phyloP scores from a whole-genome alignment of 352 stramenopile species.

The Thalassiosira hispida region DNA sequence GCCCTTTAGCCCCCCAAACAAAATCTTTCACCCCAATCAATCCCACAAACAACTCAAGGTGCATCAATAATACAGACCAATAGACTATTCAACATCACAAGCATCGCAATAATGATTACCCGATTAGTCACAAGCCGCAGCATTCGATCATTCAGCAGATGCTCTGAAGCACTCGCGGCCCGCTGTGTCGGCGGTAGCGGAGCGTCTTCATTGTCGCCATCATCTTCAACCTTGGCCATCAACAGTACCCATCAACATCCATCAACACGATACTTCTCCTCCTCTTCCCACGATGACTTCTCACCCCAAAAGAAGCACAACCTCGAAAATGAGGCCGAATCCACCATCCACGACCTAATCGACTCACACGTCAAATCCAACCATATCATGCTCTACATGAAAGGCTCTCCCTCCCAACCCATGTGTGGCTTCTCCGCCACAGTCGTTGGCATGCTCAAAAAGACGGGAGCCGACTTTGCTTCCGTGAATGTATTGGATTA shows the following conservation, averaged over 20 bases:
- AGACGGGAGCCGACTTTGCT: slow-evolving; percentile 91
- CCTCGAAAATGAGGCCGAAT: slow-evolving; percentile 32
- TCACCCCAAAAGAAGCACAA: slow-evolving; percentile 57
- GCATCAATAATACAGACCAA: no score
- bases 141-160: slow-evolving; percentile 11
- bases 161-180: slow-evolving; percentile 1
- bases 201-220: background rate
- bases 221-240: background rate
- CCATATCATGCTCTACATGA: slow-evolving; percentile 99
- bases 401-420: slow-evolving; percentile 95
- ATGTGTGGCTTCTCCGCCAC: slow-evolving; percentile 98
- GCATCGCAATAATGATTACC: slow-evolving; percentile 14
- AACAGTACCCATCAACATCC: background rate
- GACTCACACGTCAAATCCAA: slow-evolving; percentile 78
- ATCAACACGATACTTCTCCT: slow-evolving; percentile 12
- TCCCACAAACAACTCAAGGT: no score
- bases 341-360: slow-evolving; percentile 49
- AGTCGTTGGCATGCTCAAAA: slow-evolving; percentile 94
- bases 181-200: background rate
- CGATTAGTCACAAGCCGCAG: slow-evolving; percentile 16
- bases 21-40: no score
- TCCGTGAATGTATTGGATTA: slow-evolving; percentile 99
- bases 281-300: slow-evolving; percentile 56
- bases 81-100: no score
- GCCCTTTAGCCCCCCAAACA: no score